Conservation (phyloP, 345 rosid genomes). For the Syzygium aromaticum region DNA sequence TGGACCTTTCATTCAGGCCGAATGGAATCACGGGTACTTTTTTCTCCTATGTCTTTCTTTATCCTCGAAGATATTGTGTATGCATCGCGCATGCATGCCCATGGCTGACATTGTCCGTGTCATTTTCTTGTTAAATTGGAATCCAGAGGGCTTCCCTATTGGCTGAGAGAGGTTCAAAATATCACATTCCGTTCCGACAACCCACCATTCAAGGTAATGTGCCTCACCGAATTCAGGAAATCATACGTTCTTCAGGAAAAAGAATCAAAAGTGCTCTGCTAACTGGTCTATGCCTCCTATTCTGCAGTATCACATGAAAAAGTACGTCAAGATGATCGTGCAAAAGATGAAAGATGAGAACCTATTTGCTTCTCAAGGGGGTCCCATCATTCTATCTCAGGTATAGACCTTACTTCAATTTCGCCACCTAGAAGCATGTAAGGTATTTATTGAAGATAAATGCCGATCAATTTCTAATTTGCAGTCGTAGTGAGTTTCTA, state of each 20-base stretch:
- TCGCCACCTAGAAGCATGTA: background rate
- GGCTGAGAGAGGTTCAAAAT: slow-evolving; percentile 69
- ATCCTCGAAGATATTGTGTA: background rate
- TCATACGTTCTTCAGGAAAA: background rate
- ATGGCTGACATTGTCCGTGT: background rate
- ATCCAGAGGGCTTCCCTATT: slow-evolving; percentile 78
- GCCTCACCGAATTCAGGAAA: background rate
- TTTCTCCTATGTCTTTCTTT: background rate
- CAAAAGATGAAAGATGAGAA: slow-evolving; percentile 29
- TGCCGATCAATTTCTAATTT: background rate
- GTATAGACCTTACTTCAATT: slow-evolving; percentile 1
- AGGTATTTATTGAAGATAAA: background rate
- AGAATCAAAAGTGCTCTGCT: background rate
- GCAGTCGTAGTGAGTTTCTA: background rate
- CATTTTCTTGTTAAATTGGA: background rate
- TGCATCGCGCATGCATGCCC: background rate
- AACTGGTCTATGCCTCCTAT: background rate
- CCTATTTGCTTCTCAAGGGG: slow-evolving; percentile 43
- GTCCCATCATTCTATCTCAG: slow-evolving; percentile 46
- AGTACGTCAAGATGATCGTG: slow-evolving; percentile 22
- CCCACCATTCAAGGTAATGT: slow-evolving; percentile 68
- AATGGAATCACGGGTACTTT: slow-evolving; percentile 93
- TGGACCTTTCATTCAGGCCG: slow-evolving; percentile 95
- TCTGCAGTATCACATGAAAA: slow-evolving; percentile 33
- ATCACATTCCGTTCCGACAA: slow-evolving; percentile 75